phyloP scores from a whole-genome alignment of 2,329 filamentous ascomycete species.

The Biscogniauxia mediterranea region DNA sequence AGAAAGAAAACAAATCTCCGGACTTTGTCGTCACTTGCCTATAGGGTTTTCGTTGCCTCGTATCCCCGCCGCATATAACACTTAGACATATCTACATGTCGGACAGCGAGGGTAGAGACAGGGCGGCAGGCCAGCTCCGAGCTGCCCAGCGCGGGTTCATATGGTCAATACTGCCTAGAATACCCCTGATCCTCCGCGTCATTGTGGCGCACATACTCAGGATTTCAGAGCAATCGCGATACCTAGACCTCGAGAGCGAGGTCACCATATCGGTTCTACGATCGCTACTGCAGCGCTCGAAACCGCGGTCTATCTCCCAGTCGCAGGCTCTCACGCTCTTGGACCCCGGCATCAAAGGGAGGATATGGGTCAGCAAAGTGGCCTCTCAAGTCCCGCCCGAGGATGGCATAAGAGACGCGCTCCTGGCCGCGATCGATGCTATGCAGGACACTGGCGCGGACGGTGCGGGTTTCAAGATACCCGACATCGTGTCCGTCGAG shows the following conservation, averaged over 20 bases:
- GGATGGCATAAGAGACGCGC: slow-evolving; percentile 53
- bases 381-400: slow-evolving; percentile 59
- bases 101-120: slow-evolving; percentile 4
- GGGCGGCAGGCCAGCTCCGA: slow-evolving; percentile 10
- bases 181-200: slow-evolving; percentile 63
- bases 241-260: slow-evolving; percentile 76
- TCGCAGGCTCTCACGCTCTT: slow-evolving; percentile 50
- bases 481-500: slow-evolving; percentile 57
- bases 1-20: no score
- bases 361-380: slow-evolving; percentile 77
- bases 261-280: slow-evolving; percentile 72
- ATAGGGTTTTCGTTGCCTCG: no score
- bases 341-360: slow-evolving; percentile 61
- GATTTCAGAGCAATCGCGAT: slow-evolving; percentile 67
- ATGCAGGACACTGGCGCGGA: slow-evolving; percentile 41
- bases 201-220: slow-evolving; percentile 63
- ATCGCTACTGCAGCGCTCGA: slow-evolving; percentile 51
- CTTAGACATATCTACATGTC: slow-evolving; percentile 10
- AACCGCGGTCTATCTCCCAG: slow-evolving; percentile 53
- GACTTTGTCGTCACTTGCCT: no score
- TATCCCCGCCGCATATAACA: no score
- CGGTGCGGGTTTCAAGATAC: slow-evolving; percentile 38
- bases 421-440: slow-evolving; percentile 57
- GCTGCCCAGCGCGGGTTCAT: slow-evolving; percentile 21
- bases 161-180: slow-evolving; percentile 46